phyloP scores from a whole-genome alignment of 257 asterid genomes.

The Perilla frutescens region DNA sequence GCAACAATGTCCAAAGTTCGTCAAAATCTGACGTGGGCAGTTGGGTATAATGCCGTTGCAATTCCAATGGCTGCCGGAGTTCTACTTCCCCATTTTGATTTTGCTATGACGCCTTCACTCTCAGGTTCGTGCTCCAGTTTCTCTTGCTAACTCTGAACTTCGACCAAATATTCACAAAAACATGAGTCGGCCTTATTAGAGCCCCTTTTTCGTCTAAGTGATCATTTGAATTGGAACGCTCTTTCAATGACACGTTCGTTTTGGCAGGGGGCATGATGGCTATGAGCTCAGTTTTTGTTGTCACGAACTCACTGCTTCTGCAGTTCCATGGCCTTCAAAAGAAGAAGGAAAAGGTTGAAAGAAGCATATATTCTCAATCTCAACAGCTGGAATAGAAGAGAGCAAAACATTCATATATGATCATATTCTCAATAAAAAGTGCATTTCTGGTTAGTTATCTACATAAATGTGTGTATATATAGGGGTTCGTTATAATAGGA shows the following conservation, averaged over 20 bases:
- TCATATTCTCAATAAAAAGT: conserved; percentile 1
- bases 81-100: conserved; percentile 85
- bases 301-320: conserved; percentile 83
- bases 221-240: neutral
- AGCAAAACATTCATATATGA: conserved; percentile 8
- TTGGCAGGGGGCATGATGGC: conserved; percentile 94
- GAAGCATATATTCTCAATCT: conserved; percentile 32
- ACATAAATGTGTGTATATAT: too few species aligned
- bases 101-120: conserved; percentile 97
- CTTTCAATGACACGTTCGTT: conserved; percentile 2
- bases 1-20: conserved; percentile 92
- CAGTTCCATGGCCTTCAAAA: conserved; percentile 65
- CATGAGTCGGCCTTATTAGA: too few species aligned
- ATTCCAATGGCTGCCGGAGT: conserved; percentile 96
- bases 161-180: neutral
- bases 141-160: neutral
- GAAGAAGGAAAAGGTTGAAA: conserved; percentile 39
- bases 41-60: conserved; percentile 81
- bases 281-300: conserved; percentile 87
- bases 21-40: conserved; percentile 95
- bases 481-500: too few species aligned
- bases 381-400: conserved; percentile 41
- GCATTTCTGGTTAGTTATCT: too few species aligned
- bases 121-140: conserved; percentile 60
- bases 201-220: too few species aligned